Evolutionary conservation across 2,329 filamentous ascomycete genomes (phyloP), one percentile per base, ranked within the genome.

Genomic region (Anthostomella pinea): DNA sequence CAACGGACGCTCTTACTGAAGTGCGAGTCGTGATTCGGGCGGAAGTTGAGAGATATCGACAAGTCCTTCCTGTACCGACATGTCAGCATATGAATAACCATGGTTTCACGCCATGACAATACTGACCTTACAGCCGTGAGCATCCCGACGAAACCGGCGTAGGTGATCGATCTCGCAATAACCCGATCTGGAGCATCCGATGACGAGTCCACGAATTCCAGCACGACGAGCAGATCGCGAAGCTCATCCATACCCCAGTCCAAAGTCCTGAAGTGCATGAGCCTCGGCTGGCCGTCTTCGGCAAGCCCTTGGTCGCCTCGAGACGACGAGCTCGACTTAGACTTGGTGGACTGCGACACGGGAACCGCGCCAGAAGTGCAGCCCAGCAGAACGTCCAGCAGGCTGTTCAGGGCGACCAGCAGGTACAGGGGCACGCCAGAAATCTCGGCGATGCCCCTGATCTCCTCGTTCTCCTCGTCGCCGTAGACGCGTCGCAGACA

Each of bases 341-440:
- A n/a, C n/a, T n/a, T n/a, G n/a, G n/a, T n/a, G n/a, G n/a, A n/a
- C n/a, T n/a, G 57, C 5, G 48, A 43, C 8, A 54, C 46, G 1
- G 58, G 48, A 0, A 53, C 56, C 0, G 61, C 64, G 3, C 63
- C 63, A 29, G 76, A 81, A 1, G 80, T 83, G 53, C 81, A 85
- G 3, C 80, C 81, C 59, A 85, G 72, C 22, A 85, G 63, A 5
- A 76, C 60, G 49, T 85, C 81, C 2, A 85, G 64, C 2, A 83
- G 58, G 2, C 77, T 75, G 47, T 85, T 85, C 48, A 82, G 70
- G 3, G 72, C 71, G 3, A 85, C 70, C 0, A 85, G 63, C 1
- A 83, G 58, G 46, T 80, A 77, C 54, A 83, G 63, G 1, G 73
- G 65, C 3, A 84, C 63, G 0, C 67, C 70, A 0, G 68, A 69